These are phyloP conservation scores for Aspergillus avenaceus DNA, from an alignment of 495 filamentous ascomycete genomes.

Conservation along the genomic window DNA sequence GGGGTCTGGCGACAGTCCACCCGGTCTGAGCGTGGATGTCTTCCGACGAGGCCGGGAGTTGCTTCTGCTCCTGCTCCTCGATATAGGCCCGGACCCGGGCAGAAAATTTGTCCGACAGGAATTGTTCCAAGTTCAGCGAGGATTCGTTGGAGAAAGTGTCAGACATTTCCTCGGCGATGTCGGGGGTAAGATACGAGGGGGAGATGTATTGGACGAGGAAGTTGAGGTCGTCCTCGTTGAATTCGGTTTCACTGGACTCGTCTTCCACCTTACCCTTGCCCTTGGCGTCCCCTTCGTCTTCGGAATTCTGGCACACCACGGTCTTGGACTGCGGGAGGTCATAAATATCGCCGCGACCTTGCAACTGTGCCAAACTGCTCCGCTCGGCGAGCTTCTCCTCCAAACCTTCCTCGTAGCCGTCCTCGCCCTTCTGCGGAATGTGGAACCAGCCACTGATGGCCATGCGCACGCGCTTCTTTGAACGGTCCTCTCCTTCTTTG, in stretches of 20 bases:
- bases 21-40: conserved; percentile 55
- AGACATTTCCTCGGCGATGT: conserved; percentile 78
- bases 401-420: conserved; percentile 84
- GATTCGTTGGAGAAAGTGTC: conserved; percentile 77
- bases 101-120: conserved; percentile 75
- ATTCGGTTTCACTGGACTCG: conserved; percentile 40
- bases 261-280: conserved; percentile 44
- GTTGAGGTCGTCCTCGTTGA: conserved; percentile 72
- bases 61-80: conserved; percentile 54
- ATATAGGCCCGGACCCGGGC: conserved; percentile 64
- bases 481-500: conserved; percentile 56
- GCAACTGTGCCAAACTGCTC: conserved; percentile 84
- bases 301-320: conserved; percentile 29
- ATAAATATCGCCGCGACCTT: conserved; percentile 83
- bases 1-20: conserved; percentile 79
- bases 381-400: conserved; percentile 83
- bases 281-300: conserved; percentile 28
- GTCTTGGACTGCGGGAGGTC: conserved; percentile 71
- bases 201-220: conserved; percentile 86
- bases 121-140: conserved; percentile 70
- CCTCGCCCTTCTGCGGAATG: conserved; percentile 92
- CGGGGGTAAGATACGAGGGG: conserved; percentile 88
- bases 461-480: conserved; percentile 78
- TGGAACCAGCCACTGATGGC: conserved; percentile 99
- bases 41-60: conserved; percentile 37